Base-by-base conservation (phyloP, 805 yeast genomes). In the Clavispora vitiphila region DNA sequence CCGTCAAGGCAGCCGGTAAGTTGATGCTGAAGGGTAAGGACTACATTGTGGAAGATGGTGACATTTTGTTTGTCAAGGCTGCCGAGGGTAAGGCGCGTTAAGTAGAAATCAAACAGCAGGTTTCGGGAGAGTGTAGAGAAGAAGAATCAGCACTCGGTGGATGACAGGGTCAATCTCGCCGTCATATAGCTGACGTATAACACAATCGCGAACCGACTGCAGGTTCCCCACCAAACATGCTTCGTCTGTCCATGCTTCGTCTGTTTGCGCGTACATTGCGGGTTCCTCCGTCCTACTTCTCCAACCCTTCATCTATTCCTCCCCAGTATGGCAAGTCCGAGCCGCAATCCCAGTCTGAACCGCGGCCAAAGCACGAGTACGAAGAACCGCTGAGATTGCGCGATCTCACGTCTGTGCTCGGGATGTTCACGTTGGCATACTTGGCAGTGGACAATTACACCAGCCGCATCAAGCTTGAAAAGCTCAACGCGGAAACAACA, bases 21-120 rank as follows among this genome's bases (percentile, higher is more conserved):
- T 76, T 91, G 57, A 70, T 77, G 64, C 83, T 81, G 58, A 95
- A 90, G 77, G 99, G 99, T 67, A 93, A 91, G 67, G 95, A 81
- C 49, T 93, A 93, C 63, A 86, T 80, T 41, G 96, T 93, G 44
- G 96, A 90, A 71, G 96, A 90, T 62, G 96, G 96, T 57, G 98
- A 90, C 62, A 74, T 93, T 57, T 74, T 91, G 50, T 87, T 82
- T 69, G 86, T 91, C 77, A 84, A 93, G 72, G 89, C 96, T 43
- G 96, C 95, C 55, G 96, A 90, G 40, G 95, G 95, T 67, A 87
- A 87, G 72, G 85, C 72, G 44, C 70, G 75, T 58, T 70, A 69
- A 64, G 50, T 18, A 19, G 35, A 20, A 14, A 32, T 16, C 21
- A 30, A 5, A 16, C 18, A 26, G 22, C 22, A 26, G 30, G 15